These are phyloP conservation scores for Colletotrichum sp. DNA, from an alignment of 2,329 filamentous ascomycete species.

Conservation along the genomic window DNA sequence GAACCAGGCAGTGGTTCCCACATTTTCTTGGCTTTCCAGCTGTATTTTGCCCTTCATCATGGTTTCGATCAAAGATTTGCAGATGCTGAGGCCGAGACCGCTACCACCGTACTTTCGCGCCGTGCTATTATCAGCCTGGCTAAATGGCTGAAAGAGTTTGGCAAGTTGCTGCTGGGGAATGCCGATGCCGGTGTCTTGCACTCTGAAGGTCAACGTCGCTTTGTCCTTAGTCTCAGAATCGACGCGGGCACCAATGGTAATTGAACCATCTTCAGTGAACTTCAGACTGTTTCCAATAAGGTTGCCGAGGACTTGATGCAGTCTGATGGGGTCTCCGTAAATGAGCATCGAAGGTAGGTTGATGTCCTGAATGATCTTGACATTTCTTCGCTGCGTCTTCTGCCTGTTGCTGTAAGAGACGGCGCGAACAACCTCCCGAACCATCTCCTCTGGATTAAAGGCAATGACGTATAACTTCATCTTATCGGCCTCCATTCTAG, in stretches of 20 bases:
- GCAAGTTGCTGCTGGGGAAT: constrained; percentile 82
- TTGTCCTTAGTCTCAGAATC: constrained; percentile 72
- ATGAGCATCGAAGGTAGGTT: constrained; percentile 75
- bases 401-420: constrained; percentile 70
- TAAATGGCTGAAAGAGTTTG: constrained; percentile 91
- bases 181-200: constrained; percentile 89
- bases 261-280: constrained; percentile 85
- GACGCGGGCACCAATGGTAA: constrained; percentile 80
- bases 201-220: constrained; percentile 81
- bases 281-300: constrained; percentile 93
- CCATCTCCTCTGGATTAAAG: constrained; percentile 71
- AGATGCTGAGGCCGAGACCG: constrained; percentile 89
- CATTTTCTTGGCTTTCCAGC: constrained; percentile 75
- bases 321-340: constrained; percentile 68
- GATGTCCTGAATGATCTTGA: constrained; percentile 72
- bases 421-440: constrained; percentile 68
- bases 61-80: constrained; percentile 90
- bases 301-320: constrained; percentile 77
- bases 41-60: constrained; percentile 88
- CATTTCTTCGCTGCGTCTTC: constrained; percentile 65
- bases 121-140: constrained; percentile 89
- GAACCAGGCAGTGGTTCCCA: constrained; percentile 78
- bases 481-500: constrained; percentile 88
- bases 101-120: constrained; percentile 91
- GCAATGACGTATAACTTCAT: constrained; percentile 79